Conservation (phyloP, 2,329 filamentous ascomycete genomes). For the Clonostachys rhizophaga region DNA sequence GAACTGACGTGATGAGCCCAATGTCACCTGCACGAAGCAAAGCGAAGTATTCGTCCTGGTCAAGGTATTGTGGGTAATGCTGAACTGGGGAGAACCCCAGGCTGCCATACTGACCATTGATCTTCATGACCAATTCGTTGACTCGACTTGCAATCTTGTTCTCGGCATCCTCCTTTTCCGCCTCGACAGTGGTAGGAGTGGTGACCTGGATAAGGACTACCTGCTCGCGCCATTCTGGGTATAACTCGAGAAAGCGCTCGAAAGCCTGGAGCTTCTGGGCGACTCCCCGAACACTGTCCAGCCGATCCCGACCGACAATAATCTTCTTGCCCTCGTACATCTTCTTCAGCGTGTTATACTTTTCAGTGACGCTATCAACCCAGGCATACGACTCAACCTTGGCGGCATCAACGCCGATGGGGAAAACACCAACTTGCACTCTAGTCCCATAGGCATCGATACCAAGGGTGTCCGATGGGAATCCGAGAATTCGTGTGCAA, state of each 20-base stretch:
- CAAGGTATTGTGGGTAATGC: conserved; percentile 91
- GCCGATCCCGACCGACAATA: conserved; percentile 89
- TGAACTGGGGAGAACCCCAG: conserved; percentile 87
- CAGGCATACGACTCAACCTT: conserved; percentile 74
- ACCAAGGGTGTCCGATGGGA: conserved; percentile 77
- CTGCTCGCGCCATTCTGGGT: conserved; percentile 87
- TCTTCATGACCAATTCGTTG: conserved; percentile 83
- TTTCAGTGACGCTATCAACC: conserved; percentile 62
- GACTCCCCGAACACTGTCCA: conserved; percentile 89
- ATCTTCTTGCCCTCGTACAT: conserved; percentile 89
- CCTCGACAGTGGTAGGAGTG: conserved; percentile 76
- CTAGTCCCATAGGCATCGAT: conserved; percentile 87
- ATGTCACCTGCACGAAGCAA: conserved; percentile 88
- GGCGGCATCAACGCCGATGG: conserved; percentile 88
- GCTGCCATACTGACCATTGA: conserved; percentile 87
- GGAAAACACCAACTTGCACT: conserved; percentile 88
- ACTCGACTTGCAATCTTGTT: conserved; percentile 84
- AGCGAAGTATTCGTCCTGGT: conserved; percentile 88
- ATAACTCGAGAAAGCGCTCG: conserved; percentile 83
- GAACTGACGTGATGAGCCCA: conserved; percentile 89
- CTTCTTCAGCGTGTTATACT: conserved; percentile 68
- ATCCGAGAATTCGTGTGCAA: conserved; percentile 87
- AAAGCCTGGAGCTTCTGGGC: conserved; percentile 96
- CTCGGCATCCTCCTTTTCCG: conserved; percentile 71
- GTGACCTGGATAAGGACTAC: conserved; percentile 95